Percentiles rank a stretch among this genome's conserved stretches.
Evolutionary conservation across 345 rosid species (phyloP).

Genomic region (Laguncularia racemosa): DNA sequence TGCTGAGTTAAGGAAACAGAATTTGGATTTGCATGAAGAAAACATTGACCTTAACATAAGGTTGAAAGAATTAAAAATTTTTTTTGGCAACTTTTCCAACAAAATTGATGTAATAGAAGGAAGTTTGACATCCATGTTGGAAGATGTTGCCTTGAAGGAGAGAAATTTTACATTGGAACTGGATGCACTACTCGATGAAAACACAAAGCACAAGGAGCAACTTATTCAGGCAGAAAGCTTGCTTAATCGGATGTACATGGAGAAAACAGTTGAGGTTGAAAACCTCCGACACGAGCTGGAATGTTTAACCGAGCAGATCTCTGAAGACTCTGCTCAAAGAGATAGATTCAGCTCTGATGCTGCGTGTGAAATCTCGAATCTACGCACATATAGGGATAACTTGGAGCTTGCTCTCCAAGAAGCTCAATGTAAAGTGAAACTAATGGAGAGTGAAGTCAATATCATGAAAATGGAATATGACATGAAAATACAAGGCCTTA

Average conservation of each 20-base stretch:
- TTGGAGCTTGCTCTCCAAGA: slow-evolving; percentile 20
- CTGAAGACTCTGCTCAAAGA: slow-evolving; percentile 16
- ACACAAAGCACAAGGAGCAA: slow-evolving; percentile 25
- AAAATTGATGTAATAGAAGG: slow-evolving; percentile 28
- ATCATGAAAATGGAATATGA: slow-evolving; percentile 16
- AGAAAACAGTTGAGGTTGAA: slow-evolving; percentile 26
- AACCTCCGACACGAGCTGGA: slow-evolving; percentile 27
- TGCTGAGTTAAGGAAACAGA: slow-evolving; percentile 26
- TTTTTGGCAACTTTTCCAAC: slow-evolving; percentile 19
- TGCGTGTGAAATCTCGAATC: slow-evolving; percentile 13
- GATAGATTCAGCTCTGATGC: slow-evolving; percentile 27
- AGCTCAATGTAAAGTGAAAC: slow-evolving; percentile 6
- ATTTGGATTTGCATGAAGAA: slow-evolving; percentile 21
- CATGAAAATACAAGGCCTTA: slow-evolving; percentile 20
- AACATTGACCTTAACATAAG: slow-evolving; percentile 24
- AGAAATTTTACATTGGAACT: slow-evolving; percentile 25
- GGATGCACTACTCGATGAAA: slow-evolving; percentile 28
- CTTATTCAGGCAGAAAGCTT: slow-evolving; percentile 18
- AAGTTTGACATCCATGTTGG: slow-evolving; percentile 26
- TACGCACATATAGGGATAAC: slow-evolving; percentile 20
- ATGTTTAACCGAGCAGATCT: slow-evolving; percentile 19
- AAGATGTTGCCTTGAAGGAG: slow-evolving; percentile 32
- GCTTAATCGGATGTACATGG: slow-evolving; percentile 22
- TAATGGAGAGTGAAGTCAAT: slow-evolving; percentile 18
- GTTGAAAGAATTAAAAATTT: slow-evolving; percentile 17